Percentiles rank a stretch among this genome's conserved stretches.
These are phyloP conservation scores for Trypanosoma grayi DNA, from an alignment of 208 protist genomes.

Conservation along the genomic window DNA sequence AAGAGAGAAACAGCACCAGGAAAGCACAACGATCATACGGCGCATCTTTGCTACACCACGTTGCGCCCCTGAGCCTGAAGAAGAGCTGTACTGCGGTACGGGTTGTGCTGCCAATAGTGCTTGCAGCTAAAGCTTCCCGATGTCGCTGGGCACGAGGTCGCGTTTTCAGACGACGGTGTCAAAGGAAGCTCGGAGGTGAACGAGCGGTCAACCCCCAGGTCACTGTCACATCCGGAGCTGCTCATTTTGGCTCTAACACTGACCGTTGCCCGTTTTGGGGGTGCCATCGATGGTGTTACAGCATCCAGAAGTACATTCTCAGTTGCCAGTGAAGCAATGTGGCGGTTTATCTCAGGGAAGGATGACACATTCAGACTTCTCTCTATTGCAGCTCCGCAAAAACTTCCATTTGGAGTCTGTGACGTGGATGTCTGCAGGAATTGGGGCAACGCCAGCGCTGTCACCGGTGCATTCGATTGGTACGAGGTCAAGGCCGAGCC, in stretches of 20 bases:
- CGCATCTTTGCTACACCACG: neutral
- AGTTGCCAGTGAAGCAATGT: too few relatives aligned
- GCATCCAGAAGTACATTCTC: neutral
- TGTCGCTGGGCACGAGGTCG: neutral
- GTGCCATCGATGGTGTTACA: neutral
- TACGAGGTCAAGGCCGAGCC: too few relatives aligned
- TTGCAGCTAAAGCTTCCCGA: neutral
- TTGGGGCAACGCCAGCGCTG: too few relatives aligned
- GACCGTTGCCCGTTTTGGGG: neutral
- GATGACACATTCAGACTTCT: too few relatives aligned
- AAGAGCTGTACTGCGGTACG: neutral
- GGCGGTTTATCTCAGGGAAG: too few relatives aligned
- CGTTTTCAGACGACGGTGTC: neutral
- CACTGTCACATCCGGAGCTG: neutral
- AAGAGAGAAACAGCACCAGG: constrained; percentile 1
- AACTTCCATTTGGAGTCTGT: too few relatives aligned
- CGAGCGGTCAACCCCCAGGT: neutral
- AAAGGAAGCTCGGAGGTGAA: neutral
- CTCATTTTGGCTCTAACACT: neutral
- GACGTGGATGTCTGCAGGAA: too few relatives aligned
- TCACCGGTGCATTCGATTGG: too few relatives aligned
- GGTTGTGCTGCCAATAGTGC: constrained; percentile 21
- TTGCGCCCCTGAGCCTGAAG: neutral
- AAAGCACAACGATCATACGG: too few relatives aligned
- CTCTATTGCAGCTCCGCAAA: too few relatives aligned